Evolutionary conservation across 75 land plant species (phyloP).

Genomic region (Picea sitchensis): DNA sequence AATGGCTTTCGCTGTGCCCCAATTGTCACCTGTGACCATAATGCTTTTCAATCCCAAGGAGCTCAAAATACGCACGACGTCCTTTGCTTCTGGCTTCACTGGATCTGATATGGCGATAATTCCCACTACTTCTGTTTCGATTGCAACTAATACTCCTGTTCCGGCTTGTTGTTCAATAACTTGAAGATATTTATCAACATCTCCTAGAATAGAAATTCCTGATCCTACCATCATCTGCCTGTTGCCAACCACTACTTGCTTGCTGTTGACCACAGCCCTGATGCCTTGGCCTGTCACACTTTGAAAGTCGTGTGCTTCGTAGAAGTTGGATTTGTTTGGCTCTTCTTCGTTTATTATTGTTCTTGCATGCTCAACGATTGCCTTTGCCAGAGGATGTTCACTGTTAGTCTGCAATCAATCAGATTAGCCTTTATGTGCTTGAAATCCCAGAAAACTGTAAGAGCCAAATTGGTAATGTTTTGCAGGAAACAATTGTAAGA

Average conservation of each 20-base stretch:
- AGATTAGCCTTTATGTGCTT: not conserved
- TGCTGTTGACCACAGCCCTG: slow-evolving; percentile 19
- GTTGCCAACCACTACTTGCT: slow-evolving; percentile 36
- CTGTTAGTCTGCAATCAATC: slow-evolving; percentile 32
- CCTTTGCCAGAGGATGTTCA: slow-evolving; percentile 44
- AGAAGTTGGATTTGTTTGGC: slow-evolving; percentile 21
- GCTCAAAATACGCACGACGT: slow-evolving; percentile 29
- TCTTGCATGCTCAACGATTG: slow-evolving; percentile 31
- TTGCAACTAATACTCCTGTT: slow-evolving; percentile 40
- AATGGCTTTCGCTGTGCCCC: slow-evolving; percentile 41
- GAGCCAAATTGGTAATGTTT: too few species aligned
- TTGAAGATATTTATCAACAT: slow-evolving; percentile 20
- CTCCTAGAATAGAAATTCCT: slow-evolving; percentile 18
- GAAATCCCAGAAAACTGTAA: too few species aligned
- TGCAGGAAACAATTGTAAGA: not conserved
- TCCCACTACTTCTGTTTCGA: slow-evolving; percentile 29
- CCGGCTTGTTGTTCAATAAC: slow-evolving; percentile 23
- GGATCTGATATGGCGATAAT: slow-evolving; percentile 45
- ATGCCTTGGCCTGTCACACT: slow-evolving; percentile 46
- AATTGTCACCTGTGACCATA: slow-evolving; percentile 58
- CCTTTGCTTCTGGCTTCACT: slow-evolving; percentile 42
- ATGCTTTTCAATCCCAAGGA: slow-evolving; percentile 35
- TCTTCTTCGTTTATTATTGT: slow-evolving; percentile 7
- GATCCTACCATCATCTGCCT: slow-evolving; percentile 25
- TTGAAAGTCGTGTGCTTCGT: slow-evolving; percentile 19